Conservation (phyloP, 176 grass and related monocot species). For the Ensete ventricosum region DNA sequence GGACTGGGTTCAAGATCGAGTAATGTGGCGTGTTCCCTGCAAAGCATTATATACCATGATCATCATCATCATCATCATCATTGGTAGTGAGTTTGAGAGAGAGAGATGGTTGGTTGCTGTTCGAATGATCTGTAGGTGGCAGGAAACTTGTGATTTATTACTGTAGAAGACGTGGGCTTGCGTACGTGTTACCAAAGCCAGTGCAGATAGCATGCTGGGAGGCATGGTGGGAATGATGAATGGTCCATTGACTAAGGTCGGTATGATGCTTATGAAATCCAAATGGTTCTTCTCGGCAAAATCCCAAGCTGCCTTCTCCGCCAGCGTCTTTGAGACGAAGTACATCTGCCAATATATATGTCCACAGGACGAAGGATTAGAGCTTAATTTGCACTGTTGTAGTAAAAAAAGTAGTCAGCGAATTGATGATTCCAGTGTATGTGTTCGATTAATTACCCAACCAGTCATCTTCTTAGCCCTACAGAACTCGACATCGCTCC, state of each 20-base stretch:
- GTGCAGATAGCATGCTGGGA: conserved; percentile 20
- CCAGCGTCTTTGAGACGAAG: conserved; percentile 33
- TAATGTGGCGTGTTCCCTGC: conserved; percentile 7
- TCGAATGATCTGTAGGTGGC: neutral
- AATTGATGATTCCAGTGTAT: neutral
- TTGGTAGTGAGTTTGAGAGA: neutral
- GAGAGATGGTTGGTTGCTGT: neutral
- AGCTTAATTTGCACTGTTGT: neutral
- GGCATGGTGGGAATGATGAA: conserved; percentile 13
- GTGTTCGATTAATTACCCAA: conserved; percentile 6
- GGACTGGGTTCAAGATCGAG: neutral
- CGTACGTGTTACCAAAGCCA: conserved; percentile 36
- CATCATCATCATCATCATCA: neutral
- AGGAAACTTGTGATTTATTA: neutral
- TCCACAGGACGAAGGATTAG: neutral
- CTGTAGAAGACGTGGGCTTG: neutral
- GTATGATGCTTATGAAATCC: conserved; percentile 31
- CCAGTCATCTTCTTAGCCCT: conserved; percentile 10
- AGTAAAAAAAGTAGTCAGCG: neutral
- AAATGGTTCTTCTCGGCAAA: conserved; percentile 26
- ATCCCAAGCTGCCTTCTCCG: conserved; percentile 27
- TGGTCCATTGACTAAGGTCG: conserved; percentile 18
- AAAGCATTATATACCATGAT: neutral
- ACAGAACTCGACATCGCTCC: conserved; percentile 32
- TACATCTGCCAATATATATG: conserved; percentile 23